Evolutionary conservation across 2,329 filamentous ascomycete species (phyloP).

Genomic region (Macroventuria anomochaeta): DNA sequence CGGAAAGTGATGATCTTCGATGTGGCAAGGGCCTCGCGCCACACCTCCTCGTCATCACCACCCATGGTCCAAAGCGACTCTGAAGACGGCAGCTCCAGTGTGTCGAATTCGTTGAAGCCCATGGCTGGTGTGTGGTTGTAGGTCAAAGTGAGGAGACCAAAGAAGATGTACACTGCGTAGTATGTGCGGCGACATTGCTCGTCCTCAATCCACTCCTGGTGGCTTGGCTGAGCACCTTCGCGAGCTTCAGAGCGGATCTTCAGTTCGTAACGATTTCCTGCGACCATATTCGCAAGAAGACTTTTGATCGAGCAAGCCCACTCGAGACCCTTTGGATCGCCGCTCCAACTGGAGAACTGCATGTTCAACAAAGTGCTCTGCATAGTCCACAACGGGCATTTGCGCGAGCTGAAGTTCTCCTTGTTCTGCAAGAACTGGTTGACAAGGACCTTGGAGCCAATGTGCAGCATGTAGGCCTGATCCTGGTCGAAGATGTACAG

Average conservation of each 20-base stretch:
- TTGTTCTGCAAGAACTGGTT: conserved; percentile 98
- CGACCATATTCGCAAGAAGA: conserved; percentile 97
- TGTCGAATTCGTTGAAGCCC: conserved; percentile 97
- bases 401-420: conserved; percentile 97
- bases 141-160: conserved; percentile 89
- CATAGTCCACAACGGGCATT: conserved; percentile 98
- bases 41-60: conserved; percentile 76
- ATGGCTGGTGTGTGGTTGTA: conserved; percentile 99
- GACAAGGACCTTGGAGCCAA: conserved; percentile 95
- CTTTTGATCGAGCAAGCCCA: conserved; percentile 99
- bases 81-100: conserved; percentile 87
- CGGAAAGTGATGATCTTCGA: conserved; percentile 84
- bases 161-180: conserved; percentile 99
- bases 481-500: conserved; percentile 97
- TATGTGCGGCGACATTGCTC: conserved; percentile 96
- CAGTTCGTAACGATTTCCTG: conserved; percentile 93
- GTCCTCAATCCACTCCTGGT: conserved; percentile 93
- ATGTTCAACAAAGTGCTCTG: conserved; percentile 96
- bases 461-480: conserved; percentile 95
- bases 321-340: conserved; percentile 94
- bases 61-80: conserved; percentile 94
- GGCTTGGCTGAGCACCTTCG: conserved; percentile 74
- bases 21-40: conserved; percentile 77
- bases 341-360: conserved; percentile 99
- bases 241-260: conserved; percentile 92